Conservation (phyloP, 2,329 filamentous ascomycete genomes). For the Talaromyces verruculosus region DNA sequence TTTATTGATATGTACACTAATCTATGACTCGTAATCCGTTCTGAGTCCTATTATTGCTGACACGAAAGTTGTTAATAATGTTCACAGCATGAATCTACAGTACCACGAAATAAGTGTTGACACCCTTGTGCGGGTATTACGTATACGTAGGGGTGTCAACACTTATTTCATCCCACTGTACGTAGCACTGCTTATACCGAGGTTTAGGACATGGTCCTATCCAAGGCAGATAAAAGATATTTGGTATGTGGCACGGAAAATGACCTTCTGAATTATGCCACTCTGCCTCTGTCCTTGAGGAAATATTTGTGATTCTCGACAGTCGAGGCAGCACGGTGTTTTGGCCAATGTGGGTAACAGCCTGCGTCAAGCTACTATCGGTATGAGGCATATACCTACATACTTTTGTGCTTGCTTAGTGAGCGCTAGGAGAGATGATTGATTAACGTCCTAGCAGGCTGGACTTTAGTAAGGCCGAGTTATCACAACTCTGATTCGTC, state of each 20-base stretch:
- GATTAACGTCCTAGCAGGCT: background rate
- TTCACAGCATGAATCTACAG: background rate
- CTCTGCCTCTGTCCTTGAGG: background rate
- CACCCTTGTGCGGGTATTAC: too few species aligned
- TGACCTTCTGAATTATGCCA: background rate
- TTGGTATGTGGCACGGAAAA: background rate
- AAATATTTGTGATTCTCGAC: background rate
- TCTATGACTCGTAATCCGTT: background rate
- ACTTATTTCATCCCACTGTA: too few species aligned
- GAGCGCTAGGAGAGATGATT: background rate
- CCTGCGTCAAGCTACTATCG: background rate
- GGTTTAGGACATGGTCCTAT: background rate
- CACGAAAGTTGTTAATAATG: background rate
- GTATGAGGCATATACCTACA: slow-evolving; percentile 2
- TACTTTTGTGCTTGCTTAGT: background rate
- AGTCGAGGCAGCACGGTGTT: slow-evolving; percentile 5
- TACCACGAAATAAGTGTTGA: too few species aligned
- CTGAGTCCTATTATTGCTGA: background rate
- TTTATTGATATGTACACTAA: background rate
- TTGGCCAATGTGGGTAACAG: slow-evolving; percentile 8
- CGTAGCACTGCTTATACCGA: background rate
- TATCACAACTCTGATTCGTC: slow-evolving; percentile 7
- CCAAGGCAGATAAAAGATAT: background rate
- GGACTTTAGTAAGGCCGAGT: background rate
- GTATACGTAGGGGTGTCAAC: too few species aligned